Evolutionary conservation across 441 rosid species (phyloP), one percentile per base, ranked within the genome.

Genomic region (Croton setiger): DNA sequence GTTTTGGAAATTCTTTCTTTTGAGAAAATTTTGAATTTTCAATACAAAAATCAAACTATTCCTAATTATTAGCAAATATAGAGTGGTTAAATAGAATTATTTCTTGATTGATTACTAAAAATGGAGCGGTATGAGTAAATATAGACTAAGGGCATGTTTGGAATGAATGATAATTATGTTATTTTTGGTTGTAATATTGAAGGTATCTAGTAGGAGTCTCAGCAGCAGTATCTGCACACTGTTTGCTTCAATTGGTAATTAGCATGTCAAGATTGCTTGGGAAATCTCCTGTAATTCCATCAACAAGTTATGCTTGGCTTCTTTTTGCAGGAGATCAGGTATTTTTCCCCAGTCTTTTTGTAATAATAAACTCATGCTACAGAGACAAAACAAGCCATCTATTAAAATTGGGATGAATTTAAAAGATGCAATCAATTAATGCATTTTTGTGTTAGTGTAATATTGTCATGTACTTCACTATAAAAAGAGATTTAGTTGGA

Each of bases 271-370:
- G 87, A 72, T 70, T 93, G 17, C 70, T 85, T 63, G 79, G 54
- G 60, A 86, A 74, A 60, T 71, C 79, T 64, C 82, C 96, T 0
- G 76, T 75, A 44, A 77, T 88, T 60, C 76, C 85, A 41, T 88
- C 98, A 8, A 80, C 83, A 79, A 84, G 23, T 56, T 87, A 88
- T 72, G 93, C 87, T 13, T 91, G 98, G 97, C 64, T 89, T 48
- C 17, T 82, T 53, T 82, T 91, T 71, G 85, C 84, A 1, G 86
- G 76, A n/a, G 98, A 93, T 82, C 96, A 93, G 96, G 97, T 87
- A 77, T 27, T 27, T 27, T 27, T 27, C n/a, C n/a, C n/a, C n/a
- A n/a, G n/a, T 27, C 31, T 27, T 27, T 27, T 27, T 27, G 31
- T 0, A 27, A 27, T 27, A 27, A 27, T 27, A 2, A 27, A 27